phyloP scores from a whole-genome alignment of 1,139 yeast species.

The Saccharomyces hybrid region DNA sequence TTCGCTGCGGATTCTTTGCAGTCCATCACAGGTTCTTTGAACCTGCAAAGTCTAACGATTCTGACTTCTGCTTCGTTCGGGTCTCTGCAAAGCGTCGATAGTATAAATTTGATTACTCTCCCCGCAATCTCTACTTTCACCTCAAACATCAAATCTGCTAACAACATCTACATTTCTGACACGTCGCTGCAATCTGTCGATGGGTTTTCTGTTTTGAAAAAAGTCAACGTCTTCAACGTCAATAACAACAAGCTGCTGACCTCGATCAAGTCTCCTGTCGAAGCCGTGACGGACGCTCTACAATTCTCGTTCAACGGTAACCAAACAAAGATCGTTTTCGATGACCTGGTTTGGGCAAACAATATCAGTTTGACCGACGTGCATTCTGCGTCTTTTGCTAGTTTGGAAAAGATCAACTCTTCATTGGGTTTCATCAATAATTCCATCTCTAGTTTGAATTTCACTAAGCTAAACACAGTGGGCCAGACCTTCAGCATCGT shows the following conservation, averaged over 20 bases:
- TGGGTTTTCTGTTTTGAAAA: conserved; percentile 64
- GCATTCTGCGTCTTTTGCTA: conserved; percentile 59
- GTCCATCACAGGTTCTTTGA: conserved; percentile 64
- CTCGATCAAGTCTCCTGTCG: conserved; percentile 62
- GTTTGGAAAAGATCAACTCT: conserved; percentile 65
- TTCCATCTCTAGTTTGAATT: conserved; percentile 48
- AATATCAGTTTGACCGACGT: conserved; percentile 77
- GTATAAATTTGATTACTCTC: conserved; percentile 69
- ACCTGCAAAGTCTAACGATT: conserved; percentile 56
- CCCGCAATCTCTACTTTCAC: conserved; percentile 70
- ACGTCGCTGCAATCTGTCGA: conserved; percentile 71
- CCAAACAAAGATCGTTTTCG: conserved; percentile 58
- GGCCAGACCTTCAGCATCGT: conserved; percentile 77
- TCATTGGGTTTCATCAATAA: conserved; percentile 71
- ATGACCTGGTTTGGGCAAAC: conserved; percentile 72
- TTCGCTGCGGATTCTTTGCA: conserved; percentile 73
- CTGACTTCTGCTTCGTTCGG: conserved; percentile 69
- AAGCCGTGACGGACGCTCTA: conserved; percentile 64
- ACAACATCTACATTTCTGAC: conserved; percentile 70
- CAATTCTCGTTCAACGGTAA: conserved; percentile 82
- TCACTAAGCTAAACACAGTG: conserved; percentile 49
- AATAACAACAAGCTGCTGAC: conserved; percentile 78
- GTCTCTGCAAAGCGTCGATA: conserved; percentile 69
- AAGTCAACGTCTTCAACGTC: conserved; percentile 69
- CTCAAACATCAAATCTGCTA: conserved; percentile 70